Conservation (phyloP, 2,329 filamentous ascomycete species). For the Alternaria sp. region DNA sequence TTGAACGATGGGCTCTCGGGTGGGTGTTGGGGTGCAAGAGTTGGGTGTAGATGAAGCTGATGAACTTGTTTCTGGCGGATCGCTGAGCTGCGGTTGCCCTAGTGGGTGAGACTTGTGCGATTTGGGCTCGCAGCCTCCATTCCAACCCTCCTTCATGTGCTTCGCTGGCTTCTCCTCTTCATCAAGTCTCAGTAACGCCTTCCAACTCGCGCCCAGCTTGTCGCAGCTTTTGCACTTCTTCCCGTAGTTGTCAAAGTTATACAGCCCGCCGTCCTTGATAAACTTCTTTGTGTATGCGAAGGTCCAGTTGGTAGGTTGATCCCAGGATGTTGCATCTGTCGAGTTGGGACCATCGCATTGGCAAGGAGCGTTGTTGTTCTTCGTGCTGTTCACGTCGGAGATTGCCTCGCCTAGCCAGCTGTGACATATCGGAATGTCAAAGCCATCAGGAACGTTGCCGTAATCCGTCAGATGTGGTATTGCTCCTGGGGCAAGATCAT, state of each 20-base stretch:
- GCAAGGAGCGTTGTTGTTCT: background rate
- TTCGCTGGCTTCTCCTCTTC: background rate
- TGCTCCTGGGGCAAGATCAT: background rate
- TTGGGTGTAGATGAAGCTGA: background rate
- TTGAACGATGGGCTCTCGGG: background rate
- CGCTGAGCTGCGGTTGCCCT: background rate
- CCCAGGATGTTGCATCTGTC: background rate
- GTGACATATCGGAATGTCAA: background rate
- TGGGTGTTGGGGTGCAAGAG: background rate
- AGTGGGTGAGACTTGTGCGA: background rate
- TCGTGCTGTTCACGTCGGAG: background rate
- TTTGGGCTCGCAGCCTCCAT: background rate
- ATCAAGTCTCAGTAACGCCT: background rate
- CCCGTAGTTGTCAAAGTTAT: background rate
- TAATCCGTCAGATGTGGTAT: background rate
- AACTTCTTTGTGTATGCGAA: constrained; percentile 1
- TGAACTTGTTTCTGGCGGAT: background rate
- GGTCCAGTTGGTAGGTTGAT: background rate
- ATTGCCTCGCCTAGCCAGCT: background rate
- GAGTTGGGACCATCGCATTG: background rate
- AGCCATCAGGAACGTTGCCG: background rate
- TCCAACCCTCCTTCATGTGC: background rate
- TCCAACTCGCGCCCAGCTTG: background rate
- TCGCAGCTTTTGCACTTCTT: background rate
- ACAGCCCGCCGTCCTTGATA: background rate